Base-by-base conservation (phyloP, 1,284 basidiomycete genomes). In the Vanrija pseudolonga region DNA sequence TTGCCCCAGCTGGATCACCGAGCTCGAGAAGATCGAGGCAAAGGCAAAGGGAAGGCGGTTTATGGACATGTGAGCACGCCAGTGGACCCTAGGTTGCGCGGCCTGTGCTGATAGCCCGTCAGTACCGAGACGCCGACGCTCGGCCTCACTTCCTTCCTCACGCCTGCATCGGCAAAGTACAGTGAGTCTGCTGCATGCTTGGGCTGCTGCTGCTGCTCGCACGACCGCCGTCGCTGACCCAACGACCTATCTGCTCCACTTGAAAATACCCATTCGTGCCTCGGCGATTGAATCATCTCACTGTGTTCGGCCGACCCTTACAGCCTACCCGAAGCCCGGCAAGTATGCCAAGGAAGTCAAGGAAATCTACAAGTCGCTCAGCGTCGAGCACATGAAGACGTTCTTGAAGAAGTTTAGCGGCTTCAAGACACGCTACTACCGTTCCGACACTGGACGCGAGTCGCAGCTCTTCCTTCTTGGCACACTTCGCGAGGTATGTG, bases 391-490 rank as follows among this genome's bases (percentile, higher is more conserved):
- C 48, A 76, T 77, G 73, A 81, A 80, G 72, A 79, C 80, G 59
- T 86, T 90, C 69, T 78, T 93, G 5, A 69, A 82, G 67, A 83
- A 83, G 64, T 91, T 94, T 67, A 83, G 86, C 8, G 45, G 62
- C 23, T 77, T 74, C 74, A 65, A 68, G 53, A 76, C 76, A 53
- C 60, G 79, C 50, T 78, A 78, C 72, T 79, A 81, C 71, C 73
- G 77, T 43, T 76, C 72, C 2, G 72, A 90, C 82, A 89, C 86
- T 9, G 96, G 95, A 20, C 74, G 76, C 50, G 69, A 80, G 54
- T 77, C 88, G 64, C 91, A 96, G 71, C 74, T 82, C 57, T 98
- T 92, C 92, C 81, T 98, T 47, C 76, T 89, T 60, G 78, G 79
- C 45, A 87, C 81, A 67, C 84, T 96, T 62, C 68, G 79, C 24